phyloP scores from a whole-genome alignment of 2,329 filamentous ascomycete species.

The Didymellaceae sp. region DNA sequence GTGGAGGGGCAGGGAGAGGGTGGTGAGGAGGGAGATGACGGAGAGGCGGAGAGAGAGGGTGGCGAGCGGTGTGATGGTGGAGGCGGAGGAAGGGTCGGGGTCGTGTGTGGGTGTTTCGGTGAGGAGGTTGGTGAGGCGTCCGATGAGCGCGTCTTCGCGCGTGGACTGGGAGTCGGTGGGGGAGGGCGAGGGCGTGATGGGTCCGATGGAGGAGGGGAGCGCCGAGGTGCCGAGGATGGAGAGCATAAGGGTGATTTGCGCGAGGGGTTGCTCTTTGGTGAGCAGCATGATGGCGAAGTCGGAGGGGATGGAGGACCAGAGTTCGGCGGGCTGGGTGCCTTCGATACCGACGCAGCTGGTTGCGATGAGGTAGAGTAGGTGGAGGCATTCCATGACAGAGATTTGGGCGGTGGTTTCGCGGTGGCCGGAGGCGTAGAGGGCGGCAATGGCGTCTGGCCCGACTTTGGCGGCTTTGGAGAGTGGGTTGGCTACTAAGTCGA shows the following conservation, averaged over 20 bases:
- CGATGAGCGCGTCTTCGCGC: conserved; percentile 60
- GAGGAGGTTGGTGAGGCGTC: conserved; percentile 68
- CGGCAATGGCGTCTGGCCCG: conserved; percentile 34
- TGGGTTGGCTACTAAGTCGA: conserved; percentile 63
- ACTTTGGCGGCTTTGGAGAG: conserved; percentile 45
- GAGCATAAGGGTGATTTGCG: conserved; percentile 69
- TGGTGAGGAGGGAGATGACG: conserved; percentile 56
- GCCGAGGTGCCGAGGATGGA: conserved; percentile 71
- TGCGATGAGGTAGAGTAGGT: conserved; percentile 68
- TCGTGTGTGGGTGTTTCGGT: conserved; percentile 57
- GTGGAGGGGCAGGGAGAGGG: conserved; percentile 66
- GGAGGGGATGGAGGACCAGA: conserved; percentile 73
- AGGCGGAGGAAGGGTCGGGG: conserved; percentile 24
- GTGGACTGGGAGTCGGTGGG: conserved; percentile 39
- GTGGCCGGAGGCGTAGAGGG: conserved; percentile 49
- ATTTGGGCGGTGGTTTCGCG: conserved; percentile 63
- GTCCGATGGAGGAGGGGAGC: conserved; percentile 69
- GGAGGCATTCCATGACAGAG: conserved; percentile 68
- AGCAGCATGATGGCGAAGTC: conserved; percentile 73
- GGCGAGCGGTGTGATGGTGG: conserved; percentile 32
- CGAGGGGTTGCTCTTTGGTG: conserved; percentile 68
- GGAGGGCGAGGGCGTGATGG: conserved; percentile 60
- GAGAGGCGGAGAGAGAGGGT: conserved; percentile 56
- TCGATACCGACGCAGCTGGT: conserved; percentile 61
- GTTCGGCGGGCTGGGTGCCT: conserved; percentile 53